Conservation (phyloP, 1,284 basidiomycete genomes). For the Bjerkandera adusta region DNA sequence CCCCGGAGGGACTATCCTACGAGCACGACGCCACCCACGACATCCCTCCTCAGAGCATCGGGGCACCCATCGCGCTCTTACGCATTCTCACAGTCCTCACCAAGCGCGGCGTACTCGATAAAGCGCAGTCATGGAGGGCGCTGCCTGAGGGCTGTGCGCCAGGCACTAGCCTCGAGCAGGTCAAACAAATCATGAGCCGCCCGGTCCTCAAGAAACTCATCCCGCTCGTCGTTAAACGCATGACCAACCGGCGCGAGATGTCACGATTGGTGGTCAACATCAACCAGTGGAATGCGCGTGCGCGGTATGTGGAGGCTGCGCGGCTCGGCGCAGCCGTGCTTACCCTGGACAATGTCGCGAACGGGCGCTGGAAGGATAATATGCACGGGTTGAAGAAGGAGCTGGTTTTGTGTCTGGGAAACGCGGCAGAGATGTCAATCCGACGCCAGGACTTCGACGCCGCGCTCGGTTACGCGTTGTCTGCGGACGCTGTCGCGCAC, state of each 20-base stretch:
- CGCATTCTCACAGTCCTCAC: slow-evolving; percentile 6
- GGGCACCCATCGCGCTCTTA: slow-evolving; percentile 9
- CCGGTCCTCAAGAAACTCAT: slow-evolving; percentile 24
- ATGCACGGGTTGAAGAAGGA: slow-evolving; percentile 25
- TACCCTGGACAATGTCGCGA: slow-evolving; percentile 25
- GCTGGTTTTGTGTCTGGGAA: slow-evolving; percentile 30
- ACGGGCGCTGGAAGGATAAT: slow-evolving; percentile 20
- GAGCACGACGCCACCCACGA: no score
- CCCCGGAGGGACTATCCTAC: no score
- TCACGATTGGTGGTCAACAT: slow-evolving; percentile 15
- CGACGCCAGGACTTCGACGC: slow-evolving; percentile 16
- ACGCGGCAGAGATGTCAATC: slow-evolving; percentile 34
- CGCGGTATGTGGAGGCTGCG: slow-evolving; percentile 25
- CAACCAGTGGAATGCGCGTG: slow-evolving; percentile 14
- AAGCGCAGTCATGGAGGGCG: slow-evolving; percentile 3
- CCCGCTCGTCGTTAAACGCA: slow-evolving; percentile 22
- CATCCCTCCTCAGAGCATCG: no score
- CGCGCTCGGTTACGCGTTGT: slow-evolving; percentile 26
- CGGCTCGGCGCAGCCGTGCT: slow-evolving; percentile 30
- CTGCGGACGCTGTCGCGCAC: neutral
- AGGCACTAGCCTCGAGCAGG: slow-evolving; percentile 11
- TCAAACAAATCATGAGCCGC: slow-evolving; percentile 28
- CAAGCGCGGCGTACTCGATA: slow-evolving; percentile 2
- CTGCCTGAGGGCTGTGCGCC: slow-evolving; percentile 4
- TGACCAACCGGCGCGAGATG: slow-evolving; percentile 18